Evolutionary conservation across 148 eudicot species (phyloP), one percentile per base, ranked within the genome.

Genomic region (Fagopyrum homotropicum): DNA sequence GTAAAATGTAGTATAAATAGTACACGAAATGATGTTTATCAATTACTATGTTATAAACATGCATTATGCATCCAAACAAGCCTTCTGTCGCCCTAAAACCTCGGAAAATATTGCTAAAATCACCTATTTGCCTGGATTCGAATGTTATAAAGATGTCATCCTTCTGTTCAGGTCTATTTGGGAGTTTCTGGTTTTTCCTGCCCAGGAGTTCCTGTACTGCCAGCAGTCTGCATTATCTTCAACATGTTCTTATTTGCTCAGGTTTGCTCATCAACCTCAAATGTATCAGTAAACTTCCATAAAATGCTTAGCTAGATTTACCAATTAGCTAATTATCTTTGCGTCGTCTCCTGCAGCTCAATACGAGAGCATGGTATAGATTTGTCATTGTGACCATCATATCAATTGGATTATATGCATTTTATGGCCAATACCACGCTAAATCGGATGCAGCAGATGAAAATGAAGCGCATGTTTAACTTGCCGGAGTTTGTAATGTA

Each of bases 201-300:
- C 80, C 98, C 98, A 44, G 87, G 90, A 83, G 89, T 94, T 81
- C 98, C 98, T 16, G 76, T 91, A 78, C 77, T 94, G 50, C 98
- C 98, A 55, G 88, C 96, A 75, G 71, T 89, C 73, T 91, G 96
- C 90, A 88, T 94, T 76, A 88, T 90, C 79, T 77, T 91, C 88
- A 94, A 94, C 83, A 87, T 94, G 45, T 94, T 94, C 85, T 82
- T 94, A 72, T 87, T 90, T 81, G 97, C 98, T 81, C 98, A 94
- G 98, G 98, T 94, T 74, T 77, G 83, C 45, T 45, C 73, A 29
- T 16, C n/a, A 47, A 69, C 9, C 48, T 26, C 22, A 22, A 57
- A n/a, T 19, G 72, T 72, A 52, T 26, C 29, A 7, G n/a, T 7
- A 72, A 48, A 49, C 26, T 46, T 19, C 40, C 16, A 5, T 22